Percentiles rank a stretch among this genome's conserved stretches.
Conservation (phyloP, 2,329 filamentous ascomycete species). For the Mycogone perniciosa region DNA sequence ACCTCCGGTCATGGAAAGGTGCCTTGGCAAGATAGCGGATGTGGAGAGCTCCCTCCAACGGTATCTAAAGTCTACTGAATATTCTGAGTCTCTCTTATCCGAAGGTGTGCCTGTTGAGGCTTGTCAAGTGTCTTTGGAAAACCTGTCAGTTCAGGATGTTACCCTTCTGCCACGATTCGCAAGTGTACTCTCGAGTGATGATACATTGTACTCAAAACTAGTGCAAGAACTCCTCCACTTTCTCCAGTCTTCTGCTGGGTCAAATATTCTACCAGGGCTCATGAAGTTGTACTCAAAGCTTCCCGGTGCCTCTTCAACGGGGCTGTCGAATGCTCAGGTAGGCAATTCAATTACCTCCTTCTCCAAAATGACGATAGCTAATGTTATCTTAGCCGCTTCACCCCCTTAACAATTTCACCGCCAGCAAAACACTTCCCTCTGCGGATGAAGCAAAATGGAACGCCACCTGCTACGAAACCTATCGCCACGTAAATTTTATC, state of each 20-base stretch:
- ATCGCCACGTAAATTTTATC: constrained; percentile 37
- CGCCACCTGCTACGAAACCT: constrained; percentile 46
- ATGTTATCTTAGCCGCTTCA: constrained; percentile 44
- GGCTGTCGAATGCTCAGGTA: constrained; percentile 38
- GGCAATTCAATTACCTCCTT: constrained; percentile 18
- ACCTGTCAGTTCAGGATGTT: constrained; percentile 42
- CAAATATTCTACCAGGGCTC: constrained; percentile 26
- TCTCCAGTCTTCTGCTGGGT: constrained; percentile 27
- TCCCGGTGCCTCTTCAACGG: constrained; percentile 19
- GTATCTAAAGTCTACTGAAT: constrained; percentile 34
- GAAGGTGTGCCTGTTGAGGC: constrained; percentile 20
- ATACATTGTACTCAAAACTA: constrained; percentile 9
- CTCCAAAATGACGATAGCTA: constrained; percentile 6
- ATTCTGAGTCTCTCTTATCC: constrained; percentile 23
- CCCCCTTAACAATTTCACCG: constrained; percentile 50
- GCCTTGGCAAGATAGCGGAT: constrained; percentile 35
- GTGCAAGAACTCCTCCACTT: constrained; percentile 24
- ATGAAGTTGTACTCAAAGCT: constrained; percentile 30
- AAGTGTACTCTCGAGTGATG: constrained; percentile 17
- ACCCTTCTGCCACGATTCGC: constrained; percentile 30
- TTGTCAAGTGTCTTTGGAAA: constrained; percentile 36
- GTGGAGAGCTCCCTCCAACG: constrained; percentile 46
- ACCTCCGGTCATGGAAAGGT: constrained; percentile 26
- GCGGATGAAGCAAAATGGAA: constrained; percentile 40
- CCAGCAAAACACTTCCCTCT: constrained; percentile 40